Evolutionary conservation across 75 land plant genomes (phyloP).

Genomic region (Pinus tabuliformis): DNA sequence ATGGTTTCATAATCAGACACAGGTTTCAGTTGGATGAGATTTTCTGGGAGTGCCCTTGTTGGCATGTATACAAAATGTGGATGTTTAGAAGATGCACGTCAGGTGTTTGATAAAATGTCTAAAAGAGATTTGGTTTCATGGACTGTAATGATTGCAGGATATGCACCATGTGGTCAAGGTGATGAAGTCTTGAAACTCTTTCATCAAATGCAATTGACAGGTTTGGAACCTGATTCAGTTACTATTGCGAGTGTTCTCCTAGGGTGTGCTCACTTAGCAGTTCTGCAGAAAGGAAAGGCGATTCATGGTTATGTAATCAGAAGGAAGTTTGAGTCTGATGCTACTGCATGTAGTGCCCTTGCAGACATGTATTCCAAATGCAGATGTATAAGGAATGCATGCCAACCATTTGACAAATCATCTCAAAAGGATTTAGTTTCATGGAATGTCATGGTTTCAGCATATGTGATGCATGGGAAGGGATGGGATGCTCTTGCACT

Average conservation of each 20-base stretch:
- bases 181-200: conserved; percentile 25
- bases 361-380: conserved; percentile 49
- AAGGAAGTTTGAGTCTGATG: conserved; percentile 1
- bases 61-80: conserved; percentile 11
- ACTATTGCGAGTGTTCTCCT: conserved; percentile 24
- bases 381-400: conserved; percentile 17
- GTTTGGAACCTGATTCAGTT: conserved; percentile 25
- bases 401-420: conserved; percentile 14
- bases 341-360: conserved; percentile 17
- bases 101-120: conserved; percentile 1
- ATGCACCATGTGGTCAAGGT: conserved; percentile 35
- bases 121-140: conserved; percentile 27
- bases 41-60: conserved; percentile 5
- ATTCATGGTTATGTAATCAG: conserved; percentile 31
- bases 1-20: not conserved
- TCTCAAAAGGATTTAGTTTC: conserved; percentile 14
- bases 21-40: not conserved
- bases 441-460: conserved; percentile 34
- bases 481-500: not conserved
- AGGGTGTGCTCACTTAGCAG: conserved; percentile 29
- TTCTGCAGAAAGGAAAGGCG: conserved; percentile 23
- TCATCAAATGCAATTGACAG: conserved; percentile 38
- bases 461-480: conserved; percentile 9
- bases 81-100: not conserved
- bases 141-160: conserved; percentile 46